Evolutionary conservation across 495 filamentous ascomycete genomes (phyloP).

Genomic region (Aspergillus biplanus): DNA sequence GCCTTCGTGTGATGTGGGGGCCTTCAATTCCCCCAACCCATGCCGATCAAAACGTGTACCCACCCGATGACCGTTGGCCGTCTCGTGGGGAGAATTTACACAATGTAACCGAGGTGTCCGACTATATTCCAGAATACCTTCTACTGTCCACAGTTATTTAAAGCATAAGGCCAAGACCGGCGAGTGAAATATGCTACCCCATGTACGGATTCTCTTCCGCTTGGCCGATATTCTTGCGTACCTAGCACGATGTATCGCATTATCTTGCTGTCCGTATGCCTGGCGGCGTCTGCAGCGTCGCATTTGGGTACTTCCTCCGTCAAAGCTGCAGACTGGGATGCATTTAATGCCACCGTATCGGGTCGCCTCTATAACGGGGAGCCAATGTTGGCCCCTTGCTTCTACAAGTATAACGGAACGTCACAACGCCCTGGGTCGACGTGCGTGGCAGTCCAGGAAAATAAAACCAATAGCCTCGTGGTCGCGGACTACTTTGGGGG

Average conservation of each 20-base stretch:
- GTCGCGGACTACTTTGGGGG: slow-evolving; percentile 27
- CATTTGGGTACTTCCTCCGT: slow-evolving; percentile 8
- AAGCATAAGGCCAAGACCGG: background rate
- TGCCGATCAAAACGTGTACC: background rate
- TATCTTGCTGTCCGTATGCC: background rate
- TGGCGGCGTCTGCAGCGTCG: background rate
- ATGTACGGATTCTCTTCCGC: slow-evolving; percentile 1
- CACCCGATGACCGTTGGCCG: background rate
- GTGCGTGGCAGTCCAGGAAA: slow-evolving; percentile 35
- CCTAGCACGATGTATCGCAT: background rate
- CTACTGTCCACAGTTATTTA: background rate
- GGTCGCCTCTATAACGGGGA: slow-evolving; percentile 21
- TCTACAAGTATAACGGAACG: slow-evolving; percentile 38
- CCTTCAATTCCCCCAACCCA: background rate
- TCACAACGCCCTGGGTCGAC: slow-evolving; percentile 20
- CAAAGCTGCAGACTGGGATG: background rate
- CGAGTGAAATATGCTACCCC: background rate
- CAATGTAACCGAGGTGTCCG: background rate
- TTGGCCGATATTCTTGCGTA: background rate
- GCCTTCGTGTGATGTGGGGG: background rate
- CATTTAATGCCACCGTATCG: slow-evolving; percentile 20
- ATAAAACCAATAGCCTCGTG: slow-evolving; percentile 32
- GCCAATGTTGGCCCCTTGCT: slow-evolving; percentile 28
- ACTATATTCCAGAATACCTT: background rate
- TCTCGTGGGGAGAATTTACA: background rate